Percentiles rank a stretch among this genome's conserved stretches.
phyloP scores from a whole-genome alignment of 2,329 filamentous ascomycete species.

The Apiospora arundinis region DNA sequence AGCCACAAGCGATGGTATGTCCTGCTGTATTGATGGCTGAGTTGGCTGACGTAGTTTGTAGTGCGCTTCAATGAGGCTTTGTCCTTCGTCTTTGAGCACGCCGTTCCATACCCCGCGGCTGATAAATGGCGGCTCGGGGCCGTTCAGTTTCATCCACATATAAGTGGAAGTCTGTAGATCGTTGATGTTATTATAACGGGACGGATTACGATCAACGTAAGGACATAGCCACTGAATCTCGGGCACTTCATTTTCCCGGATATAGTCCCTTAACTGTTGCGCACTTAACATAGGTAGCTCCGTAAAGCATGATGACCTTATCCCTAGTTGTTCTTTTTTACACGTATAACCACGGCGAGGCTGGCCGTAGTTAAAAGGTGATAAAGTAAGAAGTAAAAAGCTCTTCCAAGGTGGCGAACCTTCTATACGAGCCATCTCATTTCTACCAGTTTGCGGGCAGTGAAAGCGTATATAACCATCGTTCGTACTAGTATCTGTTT shows the following conservation, averaged over 20 bases:
- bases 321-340: background rate
- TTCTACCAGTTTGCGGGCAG: background rate
- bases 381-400: background rate
- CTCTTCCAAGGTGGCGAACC: background rate
- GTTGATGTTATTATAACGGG: background rate
- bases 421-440: background rate
- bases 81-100: background rate
- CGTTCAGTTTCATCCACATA: background rate
- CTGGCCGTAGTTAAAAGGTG: background rate
- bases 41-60: too few relatives aligned
- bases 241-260: background rate
- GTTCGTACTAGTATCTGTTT: background rate
- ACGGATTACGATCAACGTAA: background rate
- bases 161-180: background rate
- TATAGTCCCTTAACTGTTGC: background rate
- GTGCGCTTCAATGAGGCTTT: background rate
- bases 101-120: background rate
- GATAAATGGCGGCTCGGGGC: background rate
- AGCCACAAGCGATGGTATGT: background rate
- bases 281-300: background rate
- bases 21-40: too few relatives aligned
- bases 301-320: background rate
- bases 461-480: background rate
- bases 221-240: background rate
- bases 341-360: conserved; percentile 2